These are phyloP conservation scores for Canavalia gladiata DNA, from an alignment of 306 rosid genomes.

Conservation along the genomic window DNA sequence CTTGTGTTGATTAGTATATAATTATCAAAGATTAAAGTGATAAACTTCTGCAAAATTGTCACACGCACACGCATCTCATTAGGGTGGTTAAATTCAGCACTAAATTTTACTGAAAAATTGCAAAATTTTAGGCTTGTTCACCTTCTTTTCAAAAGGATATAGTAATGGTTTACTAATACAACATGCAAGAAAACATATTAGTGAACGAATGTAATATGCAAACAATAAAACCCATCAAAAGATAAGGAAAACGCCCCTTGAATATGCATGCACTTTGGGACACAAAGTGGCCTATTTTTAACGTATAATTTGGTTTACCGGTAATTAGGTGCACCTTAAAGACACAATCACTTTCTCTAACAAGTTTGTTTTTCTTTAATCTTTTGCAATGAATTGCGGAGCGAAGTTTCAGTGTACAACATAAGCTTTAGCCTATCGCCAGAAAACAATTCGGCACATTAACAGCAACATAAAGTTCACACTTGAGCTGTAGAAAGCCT, in stretches of 20 bases:
- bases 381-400: slow-evolving; percentile 42
- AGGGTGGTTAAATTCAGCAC: background rate
- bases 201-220: background rate
- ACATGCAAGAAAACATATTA: background rate
- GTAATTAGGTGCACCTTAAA: slow-evolving; percentile 42
- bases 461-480: slow-evolving; percentile 42
- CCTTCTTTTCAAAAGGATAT: background rate
- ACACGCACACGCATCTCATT: slow-evolving; percentile 14
- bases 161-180: no score
- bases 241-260: slow-evolving; percentile 12
- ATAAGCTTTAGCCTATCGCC: slow-evolving; percentile 56
- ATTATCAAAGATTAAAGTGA: slow-evolving; percentile 23
- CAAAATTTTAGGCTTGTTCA: background rate
- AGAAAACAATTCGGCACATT: slow-evolving; percentile 46
- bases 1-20: slow-evolving; percentile 21
- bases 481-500: slow-evolving; percentile 39
- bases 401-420: slow-evolving; percentile 55
- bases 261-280: slow-evolving; percentile 30
- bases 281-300: slow-evolving; percentile 9
- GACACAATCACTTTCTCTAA: slow-evolving; percentile 41
- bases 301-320: slow-evolving; percentile 2
- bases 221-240: background rate
- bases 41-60: slow-evolving; percentile 24
- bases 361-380: background rate
- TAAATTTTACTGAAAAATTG: slow-evolving; percentile 21